phyloP scores from a whole-genome alignment of 495 filamentous ascomycete genomes.

The Aspergillus olivimuriae region DNA sequence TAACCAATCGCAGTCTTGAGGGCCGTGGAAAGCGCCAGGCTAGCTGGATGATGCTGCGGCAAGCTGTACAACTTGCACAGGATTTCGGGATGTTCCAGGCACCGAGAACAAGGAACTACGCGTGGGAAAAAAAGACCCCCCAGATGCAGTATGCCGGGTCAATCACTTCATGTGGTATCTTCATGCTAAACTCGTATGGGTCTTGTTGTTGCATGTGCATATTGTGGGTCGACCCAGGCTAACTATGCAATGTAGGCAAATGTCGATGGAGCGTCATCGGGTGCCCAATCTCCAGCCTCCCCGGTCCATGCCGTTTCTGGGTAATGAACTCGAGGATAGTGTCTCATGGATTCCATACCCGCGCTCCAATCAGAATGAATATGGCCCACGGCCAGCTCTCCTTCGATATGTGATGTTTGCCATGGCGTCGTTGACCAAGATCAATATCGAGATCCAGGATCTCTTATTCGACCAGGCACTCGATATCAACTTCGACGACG shows the following conservation, averaged over 20 bases:
- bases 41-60: constrained; percentile 31
- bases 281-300: constrained; percentile 17
- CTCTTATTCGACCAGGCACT: constrained; percentile 23
- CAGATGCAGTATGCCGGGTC: constrained; percentile 19
- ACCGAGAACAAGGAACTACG: constrained; percentile 6
- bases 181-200: constrained; percentile 26
- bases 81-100: constrained; percentile 25
- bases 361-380: constrained; percentile 27
- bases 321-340: constrained; percentile 14
- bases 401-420: constrained; percentile 24
- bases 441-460: constrained; percentile 20
- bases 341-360: constrained; percentile 36
- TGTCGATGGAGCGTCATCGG: constrained; percentile 26
- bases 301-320: constrained; percentile 10
- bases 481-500: constrained; percentile 8
- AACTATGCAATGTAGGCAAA: constrained; percentile 20
- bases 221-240: constrained; percentile 2
- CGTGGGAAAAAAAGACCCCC: constrained; percentile 9
- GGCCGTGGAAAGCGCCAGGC: constrained; percentile 23
- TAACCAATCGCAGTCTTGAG: constrained; percentile 24
- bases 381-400: constrained; percentile 22
- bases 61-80: constrained; percentile 29
- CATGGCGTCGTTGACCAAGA: constrained; percentile 19
- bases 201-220: neutral
- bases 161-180: constrained; percentile 32